Evolutionary conservation across 169 alveolate genomes (phyloP).

Genomic region (Cyclospora cayetanensis): DNA sequence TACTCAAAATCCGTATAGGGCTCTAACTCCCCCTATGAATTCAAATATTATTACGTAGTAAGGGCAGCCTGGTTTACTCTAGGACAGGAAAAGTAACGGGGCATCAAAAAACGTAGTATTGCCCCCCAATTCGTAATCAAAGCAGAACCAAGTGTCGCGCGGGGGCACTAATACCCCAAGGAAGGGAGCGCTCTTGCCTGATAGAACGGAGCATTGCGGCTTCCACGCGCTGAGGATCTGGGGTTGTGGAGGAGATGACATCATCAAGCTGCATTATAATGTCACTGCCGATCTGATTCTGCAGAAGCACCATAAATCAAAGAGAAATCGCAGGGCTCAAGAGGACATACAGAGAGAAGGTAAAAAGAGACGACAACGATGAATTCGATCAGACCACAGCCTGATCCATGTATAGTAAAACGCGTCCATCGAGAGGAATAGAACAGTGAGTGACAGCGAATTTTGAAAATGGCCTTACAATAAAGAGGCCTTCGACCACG

Average conservation of each 20-base stretch:
- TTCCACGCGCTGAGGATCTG: slow-evolving; percentile 81
- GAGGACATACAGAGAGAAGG: background rate
- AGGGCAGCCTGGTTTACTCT: too few species aligned
- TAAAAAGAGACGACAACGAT: background rate
- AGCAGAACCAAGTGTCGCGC: background rate
- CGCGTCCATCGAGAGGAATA: background rate
- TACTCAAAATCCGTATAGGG: background rate
- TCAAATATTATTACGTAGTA: background rate
- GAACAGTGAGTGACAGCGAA: background rate
- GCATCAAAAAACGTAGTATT: background rate
- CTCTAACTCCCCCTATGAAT: background rate
- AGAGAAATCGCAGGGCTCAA: background rate
- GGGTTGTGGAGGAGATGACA: slow-evolving; percentile 89
- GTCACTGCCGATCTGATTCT: slow-evolving; percentile 97
- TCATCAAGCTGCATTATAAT: slow-evolving; percentile 99
- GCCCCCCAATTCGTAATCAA: background rate
- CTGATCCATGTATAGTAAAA: background rate
- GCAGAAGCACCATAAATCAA: slow-evolving; percentile 47
- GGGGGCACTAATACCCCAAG: background rate
- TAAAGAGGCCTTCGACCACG: background rate
- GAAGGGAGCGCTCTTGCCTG: slow-evolving; percentile 76
- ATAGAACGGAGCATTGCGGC: slow-evolving; percentile 94
- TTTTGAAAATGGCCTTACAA: background rate
- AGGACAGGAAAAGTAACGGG: background rate
- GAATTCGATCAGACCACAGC: background rate